Evolutionary conservation across 371 early-diverging fungal species (phyloP).

Genomic region (Apophysomyces trapeziformis): DNA sequence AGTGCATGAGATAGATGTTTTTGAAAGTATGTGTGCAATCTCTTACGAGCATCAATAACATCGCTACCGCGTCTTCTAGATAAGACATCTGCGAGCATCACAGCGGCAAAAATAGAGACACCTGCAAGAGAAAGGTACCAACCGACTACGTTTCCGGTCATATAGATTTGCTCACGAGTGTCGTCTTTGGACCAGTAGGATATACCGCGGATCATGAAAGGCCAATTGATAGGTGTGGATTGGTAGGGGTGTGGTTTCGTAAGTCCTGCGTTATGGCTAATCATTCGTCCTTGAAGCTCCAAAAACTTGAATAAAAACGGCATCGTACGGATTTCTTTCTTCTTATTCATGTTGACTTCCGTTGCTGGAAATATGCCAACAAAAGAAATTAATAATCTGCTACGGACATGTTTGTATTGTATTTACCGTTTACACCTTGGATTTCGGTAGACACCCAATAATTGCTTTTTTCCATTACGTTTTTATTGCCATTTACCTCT

Average conservation of each 20-base stretch:
- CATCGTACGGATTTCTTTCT: constrained; percentile 51
- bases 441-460: constrained; percentile 80
- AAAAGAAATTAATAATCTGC: neutral
- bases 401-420: neutral
- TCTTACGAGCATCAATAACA: constrained; percentile 57
- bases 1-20: neutral
- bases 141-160: constrained; percentile 95
- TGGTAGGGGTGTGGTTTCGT: constrained; percentile 94
- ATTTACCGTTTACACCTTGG: constrained; percentile 64
- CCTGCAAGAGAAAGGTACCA: constrained; percentile 83
- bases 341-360: constrained; percentile 38
- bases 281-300: constrained; percentile 91
- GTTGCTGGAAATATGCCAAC: constrained; percentile 21
- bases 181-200: constrained; percentile 89
- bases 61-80: constrained; percentile 75
- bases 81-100: constrained; percentile 65
- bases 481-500: constrained; percentile 97
- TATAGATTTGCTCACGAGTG: constrained; percentile 86
- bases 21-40: neutral
- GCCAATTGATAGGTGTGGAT: constrained; percentile 87
- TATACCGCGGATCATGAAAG: constrained; percentile 87
- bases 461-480: constrained; percentile 70
- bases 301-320: constrained; percentile 83
- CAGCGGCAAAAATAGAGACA: constrained; percentile 60
- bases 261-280: constrained; percentile 89